Base-by-base conservation (phyloP, 1,284 basidiomycete species). In the Boletellus sp. region DNA sequence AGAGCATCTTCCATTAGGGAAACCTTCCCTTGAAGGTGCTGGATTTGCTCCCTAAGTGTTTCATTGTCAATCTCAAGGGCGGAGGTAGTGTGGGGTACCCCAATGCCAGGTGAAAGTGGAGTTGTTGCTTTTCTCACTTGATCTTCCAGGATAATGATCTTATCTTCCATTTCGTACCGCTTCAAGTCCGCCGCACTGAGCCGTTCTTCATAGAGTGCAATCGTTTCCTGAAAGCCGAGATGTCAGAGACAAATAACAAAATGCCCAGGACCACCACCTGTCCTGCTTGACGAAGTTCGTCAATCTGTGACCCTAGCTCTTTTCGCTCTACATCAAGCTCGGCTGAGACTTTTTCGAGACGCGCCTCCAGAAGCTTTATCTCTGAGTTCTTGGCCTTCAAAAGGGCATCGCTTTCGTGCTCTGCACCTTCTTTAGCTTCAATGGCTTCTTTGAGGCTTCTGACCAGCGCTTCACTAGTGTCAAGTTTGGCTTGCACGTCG, bases 61-160 rank as follows among this genome's bases (percentile, higher is more conserved):
- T 97, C 93, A 59, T 95, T 95, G 69, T 98, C 94, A 58, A 98
- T 97, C 60, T 93, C 83, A 1, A 84, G 80, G 0, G 92, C 80
- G 3, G 80, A 78, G 10, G 73, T 63, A 8, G 76, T 69, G 41
- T 73, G 71, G 9, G 72, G 71, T 19, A 67, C 67, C 8, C 59
- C 54, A 2, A 69, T 61, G 2, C 59, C 53, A 5, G 76, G 71
- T 7, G 74, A 76, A 9, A 61, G 61, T 7, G 72, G 72, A 21
- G 59, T 50, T 6, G 60, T 57, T 50, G 50, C 58, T 50, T 55
- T 72, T 63, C 52, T 64, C 49, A 52, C 64, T 45, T 79, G 74
- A 25, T 80, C 76, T 61, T 93, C 85, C 9, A 91, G 72, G 4
- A 73, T 67, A 10, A 79, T 72, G 40, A 91, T 70, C 26, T 76